phyloP scores from a whole-genome alignment of 2,329 filamentous ascomycete genomes.

The Lachnellula subtilissima region DNA sequence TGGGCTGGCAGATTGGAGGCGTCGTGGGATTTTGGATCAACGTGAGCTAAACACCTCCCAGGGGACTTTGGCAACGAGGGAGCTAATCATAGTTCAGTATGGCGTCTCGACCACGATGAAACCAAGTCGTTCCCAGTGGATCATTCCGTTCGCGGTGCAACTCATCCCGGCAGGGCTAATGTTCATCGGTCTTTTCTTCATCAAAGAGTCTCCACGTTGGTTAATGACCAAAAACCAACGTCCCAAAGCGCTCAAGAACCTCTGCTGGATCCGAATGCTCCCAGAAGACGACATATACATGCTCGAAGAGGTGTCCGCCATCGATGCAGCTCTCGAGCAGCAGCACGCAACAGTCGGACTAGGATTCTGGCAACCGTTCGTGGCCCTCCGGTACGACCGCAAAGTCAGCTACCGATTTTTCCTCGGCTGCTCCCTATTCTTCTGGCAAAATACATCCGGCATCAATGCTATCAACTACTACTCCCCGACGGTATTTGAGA shows the following conservation, averaged over 20 bases:
- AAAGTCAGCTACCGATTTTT: conserved; percentile 67
- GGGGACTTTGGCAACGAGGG: conserved; percentile 30
- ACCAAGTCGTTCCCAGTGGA: conserved; percentile 51
- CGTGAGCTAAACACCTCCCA: conserved; percentile 28
- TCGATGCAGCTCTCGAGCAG: conserved; percentile 64
- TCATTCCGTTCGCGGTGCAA: conserved; percentile 57
- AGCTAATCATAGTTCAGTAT: conserved; percentile 35
- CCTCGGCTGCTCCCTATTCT: conserved; percentile 47
- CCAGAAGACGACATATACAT: conserved; percentile 41
- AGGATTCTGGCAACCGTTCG: conserved; percentile 71
- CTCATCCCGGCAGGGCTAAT: conserved; percentile 62
- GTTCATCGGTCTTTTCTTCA: conserved; percentile 53
- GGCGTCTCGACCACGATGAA: conserved; percentile 49
- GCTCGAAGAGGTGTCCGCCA: conserved; percentile 63
- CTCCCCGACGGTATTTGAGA: conserved; percentile 17
- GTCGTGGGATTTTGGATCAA: conserved; percentile 62
- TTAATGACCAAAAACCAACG: conserved; percentile 58
- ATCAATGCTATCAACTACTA: conserved; percentile 22
- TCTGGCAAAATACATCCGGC: conserved; percentile 16
- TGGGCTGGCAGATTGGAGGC: conserved; percentile 59
- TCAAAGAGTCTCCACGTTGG: conserved; percentile 66
- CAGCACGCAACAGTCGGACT: conserved; percentile 58
- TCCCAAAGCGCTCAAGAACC: conserved; percentile 51
- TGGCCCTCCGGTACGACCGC: conserved; percentile 46
- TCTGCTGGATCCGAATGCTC: conserved; percentile 62